Percentiles rank a stretch among this genome's conserved stretches.
phyloP scores from a whole-genome alignment of 2,329 filamentous ascomycete genomes.

The Aspergillus texensis region DNA sequence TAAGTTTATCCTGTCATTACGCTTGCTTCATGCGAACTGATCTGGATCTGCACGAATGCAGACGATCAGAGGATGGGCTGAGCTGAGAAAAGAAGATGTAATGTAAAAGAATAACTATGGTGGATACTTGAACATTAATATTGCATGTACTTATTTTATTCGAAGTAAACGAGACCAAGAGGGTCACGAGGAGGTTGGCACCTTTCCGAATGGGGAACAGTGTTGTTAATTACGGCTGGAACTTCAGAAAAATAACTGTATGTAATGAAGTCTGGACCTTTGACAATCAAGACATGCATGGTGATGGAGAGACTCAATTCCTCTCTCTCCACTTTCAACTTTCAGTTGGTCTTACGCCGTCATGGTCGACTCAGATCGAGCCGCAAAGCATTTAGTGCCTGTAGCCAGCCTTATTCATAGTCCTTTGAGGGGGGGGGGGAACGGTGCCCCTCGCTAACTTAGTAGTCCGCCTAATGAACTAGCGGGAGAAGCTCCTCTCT shows the following conservation, averaged over 20 bases:
- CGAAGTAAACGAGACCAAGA: not conserved
- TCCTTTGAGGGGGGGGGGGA: too few relatives aligned
- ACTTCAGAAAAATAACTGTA: not conserved
- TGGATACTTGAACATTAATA: not conserved
- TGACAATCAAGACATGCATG: not conserved
- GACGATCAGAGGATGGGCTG: not conserved
- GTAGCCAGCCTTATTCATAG: conserved; percentile 1
- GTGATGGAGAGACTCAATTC: not conserved
- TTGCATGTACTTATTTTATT: not conserved
- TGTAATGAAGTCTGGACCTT: not conserved
- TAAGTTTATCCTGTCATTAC: not conserved
- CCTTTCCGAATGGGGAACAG: not conserved
- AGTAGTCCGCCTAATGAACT: conserved; percentile 19
- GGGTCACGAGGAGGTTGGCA: not conserved
- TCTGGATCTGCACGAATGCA: not conserved
- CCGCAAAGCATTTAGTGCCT: not conserved
- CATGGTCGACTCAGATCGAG: not conserved
- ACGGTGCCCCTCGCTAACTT: conserved; percentile 7
- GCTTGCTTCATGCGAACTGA: not conserved
- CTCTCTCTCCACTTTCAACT: not conserved
- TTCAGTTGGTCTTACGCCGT: not conserved
- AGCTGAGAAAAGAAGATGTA: not conserved
- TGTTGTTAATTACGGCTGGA: not conserved
- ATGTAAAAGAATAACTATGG: not conserved
- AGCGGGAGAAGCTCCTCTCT: conserved; percentile 21